Evolutionary conservation across 2,329 filamentous ascomycete genomes (phyloP).

Genomic region (Neonectria ditissima): DNA sequence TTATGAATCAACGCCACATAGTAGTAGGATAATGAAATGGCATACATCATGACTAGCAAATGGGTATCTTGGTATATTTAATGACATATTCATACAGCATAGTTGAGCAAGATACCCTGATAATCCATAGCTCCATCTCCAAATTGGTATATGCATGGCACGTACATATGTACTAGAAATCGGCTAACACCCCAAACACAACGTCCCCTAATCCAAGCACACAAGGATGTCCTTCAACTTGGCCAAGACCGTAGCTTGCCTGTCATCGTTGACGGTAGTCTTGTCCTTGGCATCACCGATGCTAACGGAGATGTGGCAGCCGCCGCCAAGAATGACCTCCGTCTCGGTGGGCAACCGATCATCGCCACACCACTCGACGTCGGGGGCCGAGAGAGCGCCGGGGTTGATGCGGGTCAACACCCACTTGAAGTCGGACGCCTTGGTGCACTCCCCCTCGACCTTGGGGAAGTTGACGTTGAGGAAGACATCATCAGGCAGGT

Average conservation of each 20-base stretch:
- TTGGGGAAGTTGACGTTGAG: conserved; percentile 78
- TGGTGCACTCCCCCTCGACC: conserved; percentile 62
- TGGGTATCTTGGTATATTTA: neutral
- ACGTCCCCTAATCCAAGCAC: conserved; percentile 36
- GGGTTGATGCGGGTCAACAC: conserved; percentile 72
- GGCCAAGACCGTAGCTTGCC: conserved; percentile 47
- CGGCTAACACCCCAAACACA: neutral
- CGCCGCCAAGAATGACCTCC: conserved; percentile 60
- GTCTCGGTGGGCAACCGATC: conserved; percentile 69
- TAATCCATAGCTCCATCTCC: neutral
- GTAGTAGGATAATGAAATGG: neutral
- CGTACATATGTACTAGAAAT: conserved; percentile 1
- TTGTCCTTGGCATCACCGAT: conserved; percentile 71
- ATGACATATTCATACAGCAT: neutral
- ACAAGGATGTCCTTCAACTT: conserved; percentile 49
- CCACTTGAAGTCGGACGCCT: conserved; percentile 68
- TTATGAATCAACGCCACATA: neutral
- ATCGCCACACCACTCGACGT: conserved; percentile 68
- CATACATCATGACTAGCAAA: too few relatives aligned
- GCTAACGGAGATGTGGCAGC: conserved; percentile 73
- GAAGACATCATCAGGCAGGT: conserved; percentile 69
- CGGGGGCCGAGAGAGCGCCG: conserved; percentile 63
- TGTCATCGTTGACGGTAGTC: conserved; percentile 57
- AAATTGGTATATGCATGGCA: conserved; percentile 12
- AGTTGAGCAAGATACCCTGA: neutral